Conservation (phyloP, 345 rosid species). For the Corchorus capsularis region DNA sequence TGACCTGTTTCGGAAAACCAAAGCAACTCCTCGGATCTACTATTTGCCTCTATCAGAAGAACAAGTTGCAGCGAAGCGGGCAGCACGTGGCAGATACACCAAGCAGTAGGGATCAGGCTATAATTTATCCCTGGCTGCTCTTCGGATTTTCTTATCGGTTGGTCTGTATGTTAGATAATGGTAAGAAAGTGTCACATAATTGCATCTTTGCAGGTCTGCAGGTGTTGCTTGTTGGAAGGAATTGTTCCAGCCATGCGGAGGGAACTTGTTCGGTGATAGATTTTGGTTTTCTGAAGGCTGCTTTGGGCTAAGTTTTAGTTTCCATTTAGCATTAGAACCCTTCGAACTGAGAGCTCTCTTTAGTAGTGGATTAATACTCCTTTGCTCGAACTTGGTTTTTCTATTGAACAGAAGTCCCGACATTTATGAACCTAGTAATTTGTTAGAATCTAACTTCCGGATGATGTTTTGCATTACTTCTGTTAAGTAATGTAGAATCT, state of each 20-base stretch:
- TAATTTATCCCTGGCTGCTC: constrained; percentile 28
- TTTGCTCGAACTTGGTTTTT: constrained; percentile 24
- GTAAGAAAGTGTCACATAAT: constrained; percentile 42
- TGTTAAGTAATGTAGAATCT: not conserved
- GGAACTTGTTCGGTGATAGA: constrained; percentile 27
- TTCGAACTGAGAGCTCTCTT: constrained; percentile 25
- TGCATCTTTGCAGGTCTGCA: constrained; percentile 52
- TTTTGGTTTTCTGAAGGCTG: constrained; percentile 31
- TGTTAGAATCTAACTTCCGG: constrained; percentile 23
- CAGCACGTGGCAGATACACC: constrained; percentile 37
- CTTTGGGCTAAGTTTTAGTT: constrained; percentile 27
- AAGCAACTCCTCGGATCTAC: constrained; percentile 93
- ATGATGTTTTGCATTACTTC: constrained; percentile 13
- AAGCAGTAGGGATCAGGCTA: constrained; percentile 47
- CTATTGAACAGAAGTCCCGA: constrained; percentile 24
- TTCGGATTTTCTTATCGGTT: constrained; percentile 22
- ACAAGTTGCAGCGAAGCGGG: constrained; percentile 79
- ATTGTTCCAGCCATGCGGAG: constrained; percentile 29
- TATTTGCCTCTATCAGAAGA: constrained; percentile 91
- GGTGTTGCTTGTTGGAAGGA: constrained; percentile 39
- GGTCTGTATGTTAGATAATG: constrained; percentile 34
- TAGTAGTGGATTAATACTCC: constrained; percentile 22
- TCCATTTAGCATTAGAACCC: constrained; percentile 32
- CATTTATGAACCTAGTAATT: constrained; percentile 20
- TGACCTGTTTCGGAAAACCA: constrained; percentile 93